A percentile compares a stretch with the other conserved stretches of the same genome.
Evolutionary conservation across 2,329 filamentous ascomycete genomes (phyloP).

Genomic region (Lecanicillium sp.): DNA sequence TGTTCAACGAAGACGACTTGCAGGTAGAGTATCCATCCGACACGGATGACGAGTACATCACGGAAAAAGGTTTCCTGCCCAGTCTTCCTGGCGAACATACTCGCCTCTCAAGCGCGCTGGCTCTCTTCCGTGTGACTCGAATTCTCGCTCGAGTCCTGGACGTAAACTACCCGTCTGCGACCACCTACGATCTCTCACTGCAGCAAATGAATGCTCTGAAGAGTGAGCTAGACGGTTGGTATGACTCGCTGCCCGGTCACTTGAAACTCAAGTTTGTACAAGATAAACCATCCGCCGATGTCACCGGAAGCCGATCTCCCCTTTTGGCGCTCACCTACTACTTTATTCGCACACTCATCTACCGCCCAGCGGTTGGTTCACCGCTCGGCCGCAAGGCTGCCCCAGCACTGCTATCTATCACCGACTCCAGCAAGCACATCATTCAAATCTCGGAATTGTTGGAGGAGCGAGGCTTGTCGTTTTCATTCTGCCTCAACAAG

Average conservation of each 20-base stretch:
- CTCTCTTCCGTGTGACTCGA: conserved; percentile 72
- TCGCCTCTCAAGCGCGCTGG: conserved; percentile 80
- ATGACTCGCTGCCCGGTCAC: conserved; percentile 66
- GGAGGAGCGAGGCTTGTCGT: conserved; percentile 80
- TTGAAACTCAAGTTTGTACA: conserved; percentile 80
- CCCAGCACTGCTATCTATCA: conserved; percentile 68
- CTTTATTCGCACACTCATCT: conserved; percentile 79
- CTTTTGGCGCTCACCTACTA: conserved; percentile 84
- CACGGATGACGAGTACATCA: conserved; percentile 92
- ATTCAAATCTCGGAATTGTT: conserved; percentile 84
- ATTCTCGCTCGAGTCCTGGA: conserved; percentile 77
- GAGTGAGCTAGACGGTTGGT: conserved; percentile 75
- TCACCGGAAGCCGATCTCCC: conserved; percentile 85
- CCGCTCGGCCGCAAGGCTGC: conserved; percentile 65
- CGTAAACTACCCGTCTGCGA: conserved; percentile 70
- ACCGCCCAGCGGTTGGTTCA: conserved; percentile 82
- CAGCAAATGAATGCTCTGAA: conserved; percentile 67
- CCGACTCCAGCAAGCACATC: conserved; percentile 82
- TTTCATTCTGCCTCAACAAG: conserved; percentile 86
- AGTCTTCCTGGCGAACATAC: conserved; percentile 86
- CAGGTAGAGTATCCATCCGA: conserved; percentile 84
- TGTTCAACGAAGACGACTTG: conserved; percentile 78
- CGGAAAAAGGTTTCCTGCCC: conserved; percentile 83
- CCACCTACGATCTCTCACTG: conserved; percentile 75
- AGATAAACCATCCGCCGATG: conserved; percentile 89